Conservation (phyloP, 371 early-diverging fungal species). For the Mortierella sp. region DNA sequence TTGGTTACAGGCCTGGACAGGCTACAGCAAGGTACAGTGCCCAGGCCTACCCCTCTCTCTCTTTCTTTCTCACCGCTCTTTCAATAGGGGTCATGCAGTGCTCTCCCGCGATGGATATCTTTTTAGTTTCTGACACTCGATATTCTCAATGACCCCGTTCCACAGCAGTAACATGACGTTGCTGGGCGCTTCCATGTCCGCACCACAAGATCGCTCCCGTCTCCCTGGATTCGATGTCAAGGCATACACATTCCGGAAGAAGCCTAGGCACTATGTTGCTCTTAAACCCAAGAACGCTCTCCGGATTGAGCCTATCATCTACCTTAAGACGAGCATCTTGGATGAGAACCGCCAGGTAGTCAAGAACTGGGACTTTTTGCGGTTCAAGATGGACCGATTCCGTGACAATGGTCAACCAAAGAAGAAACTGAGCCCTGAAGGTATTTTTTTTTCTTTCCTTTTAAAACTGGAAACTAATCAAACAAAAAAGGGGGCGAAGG, state of each 20-base stretch:
- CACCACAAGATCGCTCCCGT: background rate
- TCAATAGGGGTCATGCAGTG: too few species aligned
- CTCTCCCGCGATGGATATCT: too few species aligned
- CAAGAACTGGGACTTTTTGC: slow-evolving; percentile 46
- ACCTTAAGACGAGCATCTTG: slow-evolving; percentile 47
- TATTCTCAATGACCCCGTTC: too few species aligned
- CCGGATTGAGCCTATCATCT: slow-evolving; percentile 51
- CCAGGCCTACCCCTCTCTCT: slow-evolving; percentile 1
- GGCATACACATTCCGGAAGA: slow-evolving; percentile 53
- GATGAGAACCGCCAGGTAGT: slow-evolving; percentile 30
- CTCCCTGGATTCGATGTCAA: slow-evolving; percentile 47
- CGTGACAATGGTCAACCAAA: slow-evolving; percentile 46
- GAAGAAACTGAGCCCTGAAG: slow-evolving; percentile 45
- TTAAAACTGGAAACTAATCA: background rate
- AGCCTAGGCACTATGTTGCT: slow-evolving; percentile 48
- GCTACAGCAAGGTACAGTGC: slow-evolving; percentile 7
- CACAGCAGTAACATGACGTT: too few species aligned
- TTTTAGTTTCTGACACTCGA: too few species aligned
- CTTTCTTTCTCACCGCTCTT: too few species aligned
- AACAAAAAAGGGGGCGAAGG: background rate
- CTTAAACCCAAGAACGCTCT: slow-evolving; percentile 50
- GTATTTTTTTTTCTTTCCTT: too few species aligned
- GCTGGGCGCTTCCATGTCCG: too few species aligned
- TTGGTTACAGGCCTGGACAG: slow-evolving; percentile 17
- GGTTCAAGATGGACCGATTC: slow-evolving; percentile 39